Evolutionary conservation across 2,329 filamentous ascomycete species (phyloP).

Genomic region (Arachnopeziza araneosa): DNA sequence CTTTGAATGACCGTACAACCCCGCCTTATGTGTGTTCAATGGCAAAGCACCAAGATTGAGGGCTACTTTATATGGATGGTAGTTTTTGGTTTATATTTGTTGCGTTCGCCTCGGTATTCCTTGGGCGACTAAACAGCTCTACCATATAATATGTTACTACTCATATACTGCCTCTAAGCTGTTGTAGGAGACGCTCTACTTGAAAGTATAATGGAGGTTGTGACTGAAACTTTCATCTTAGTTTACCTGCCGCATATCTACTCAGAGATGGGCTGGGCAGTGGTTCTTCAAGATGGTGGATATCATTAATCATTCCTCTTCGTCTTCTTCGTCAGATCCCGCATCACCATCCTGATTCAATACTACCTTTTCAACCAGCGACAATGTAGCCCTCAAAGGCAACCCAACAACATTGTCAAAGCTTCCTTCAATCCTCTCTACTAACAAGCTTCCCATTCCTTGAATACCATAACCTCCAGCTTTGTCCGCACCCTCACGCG

Average conservation of each 20-base stretch:
- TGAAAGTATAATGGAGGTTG: no score
- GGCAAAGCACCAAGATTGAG: no score
- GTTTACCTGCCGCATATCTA: neutral
- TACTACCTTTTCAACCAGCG: conserved; percentile 83
- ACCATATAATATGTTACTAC: no score
- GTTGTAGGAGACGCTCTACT: no score
- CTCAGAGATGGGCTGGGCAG: neutral
- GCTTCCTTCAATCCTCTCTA: conserved; percentile 83
- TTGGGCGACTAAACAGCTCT: no score
- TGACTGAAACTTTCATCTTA: no score
- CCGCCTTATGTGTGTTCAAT: no score
- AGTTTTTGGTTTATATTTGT: no score
- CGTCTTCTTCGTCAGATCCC: conserved; percentile 36
- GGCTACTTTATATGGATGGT: no score
- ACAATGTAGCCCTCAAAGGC: conserved; percentile 71
- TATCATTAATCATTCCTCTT: conserved; percentile 4
- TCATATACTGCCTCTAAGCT: no score
- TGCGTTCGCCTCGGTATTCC: no score
- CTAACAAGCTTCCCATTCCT: conserved; percentile 76
- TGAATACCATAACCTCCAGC: conserved; percentile 95
- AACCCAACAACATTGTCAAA: conserved; percentile 94
- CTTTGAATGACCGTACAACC: no score
- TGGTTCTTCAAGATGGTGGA: neutral
- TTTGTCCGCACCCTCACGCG: conserved; percentile 90
- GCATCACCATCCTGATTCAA: conserved; percentile 61